Evolutionary conservation across 2,329 filamentous ascomycete genomes (phyloP).

Genomic region (Blastomyces parvus): DNA sequence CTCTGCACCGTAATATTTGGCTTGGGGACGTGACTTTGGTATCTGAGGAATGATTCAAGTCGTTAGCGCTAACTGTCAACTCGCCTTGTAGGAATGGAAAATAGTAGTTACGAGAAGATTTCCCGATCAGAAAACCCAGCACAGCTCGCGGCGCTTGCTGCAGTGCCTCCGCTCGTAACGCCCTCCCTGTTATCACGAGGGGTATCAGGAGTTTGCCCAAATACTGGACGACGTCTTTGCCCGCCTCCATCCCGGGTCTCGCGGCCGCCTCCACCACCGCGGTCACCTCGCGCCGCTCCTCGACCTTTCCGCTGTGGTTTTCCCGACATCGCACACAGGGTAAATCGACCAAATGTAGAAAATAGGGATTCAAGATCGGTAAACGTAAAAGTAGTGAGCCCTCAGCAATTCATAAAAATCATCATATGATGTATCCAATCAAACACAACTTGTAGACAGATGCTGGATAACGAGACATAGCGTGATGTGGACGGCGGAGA

Average conservation of each 20-base stretch:
- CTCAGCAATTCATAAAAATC: neutral
- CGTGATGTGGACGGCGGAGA: neutral
- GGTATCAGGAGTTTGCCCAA: neutral
- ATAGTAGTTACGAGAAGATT: neutral
- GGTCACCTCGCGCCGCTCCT: neutral
- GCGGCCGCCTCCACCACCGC: neutral
- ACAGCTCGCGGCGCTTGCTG: neutral
- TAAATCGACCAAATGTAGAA: neutral
- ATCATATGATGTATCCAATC: neutral
- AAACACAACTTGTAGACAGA: neutral
- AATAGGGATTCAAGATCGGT: neutral
- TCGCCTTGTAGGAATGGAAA: constrained; percentile 13
- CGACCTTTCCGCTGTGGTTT: neutral
- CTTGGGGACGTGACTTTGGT: neutral
- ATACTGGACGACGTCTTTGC: neutral
- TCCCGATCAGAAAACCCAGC: neutral
- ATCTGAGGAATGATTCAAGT: neutral
- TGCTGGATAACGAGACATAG: neutral
- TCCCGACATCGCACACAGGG: neutral
- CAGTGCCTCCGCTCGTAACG: neutral
- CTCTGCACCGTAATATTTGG: neutral
- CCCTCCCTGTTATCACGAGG: neutral
- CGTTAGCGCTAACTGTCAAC: constrained; percentile 7
- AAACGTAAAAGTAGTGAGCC: neutral
- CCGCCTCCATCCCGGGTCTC: neutral